Percentiles rank a stretch among this genome's conserved stretches.
Conservation (phyloP, 2,329 filamentous ascomycete species). For the Gremmenia infestans region DNA sequence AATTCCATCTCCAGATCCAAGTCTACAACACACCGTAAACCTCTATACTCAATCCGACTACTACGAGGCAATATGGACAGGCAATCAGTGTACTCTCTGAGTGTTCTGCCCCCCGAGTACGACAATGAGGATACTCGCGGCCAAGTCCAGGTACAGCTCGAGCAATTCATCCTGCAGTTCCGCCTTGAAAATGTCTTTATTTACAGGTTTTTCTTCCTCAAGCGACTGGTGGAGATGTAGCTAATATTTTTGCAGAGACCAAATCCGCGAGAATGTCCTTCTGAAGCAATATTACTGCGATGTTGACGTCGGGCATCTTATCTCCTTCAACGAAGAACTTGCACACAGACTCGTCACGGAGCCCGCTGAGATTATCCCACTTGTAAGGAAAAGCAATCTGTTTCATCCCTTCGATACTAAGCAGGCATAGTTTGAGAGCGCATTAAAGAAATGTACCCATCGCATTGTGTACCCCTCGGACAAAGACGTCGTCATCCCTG, state of each 20-base stretch:
- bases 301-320: conserved; percentile 90
- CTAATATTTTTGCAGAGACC: conserved; percentile 61
- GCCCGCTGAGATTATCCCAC: conserved; percentile 85
- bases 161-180: conserved; percentile 90
- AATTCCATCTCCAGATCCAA: not conserved
- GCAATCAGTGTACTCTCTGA: conserved; percentile 80
- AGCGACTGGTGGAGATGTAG: not conserved
- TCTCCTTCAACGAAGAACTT: conserved; percentile 92
- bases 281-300: conserved; percentile 95
- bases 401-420: conserved; percentile 3
- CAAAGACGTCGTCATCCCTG: conserved; percentile 63
- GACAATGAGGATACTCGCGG: conserved; percentile 60
- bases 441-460: conserved; percentile 85
- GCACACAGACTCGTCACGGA: conserved; percentile 86
- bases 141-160: conserved; percentile 72
- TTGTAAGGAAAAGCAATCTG: conserved; percentile 52
- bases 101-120: conserved; percentile 66
- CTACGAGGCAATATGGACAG: conserved; percentile 62
- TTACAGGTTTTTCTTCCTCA: conserved; percentile 63
- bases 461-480: conserved; percentile 84
- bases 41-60: not conserved
- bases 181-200: conserved; percentile 91
- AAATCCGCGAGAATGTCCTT: conserved; percentile 90
- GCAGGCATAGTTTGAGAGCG: conserved; percentile 71
- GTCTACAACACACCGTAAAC: not conserved